Percentiles rank a stretch among this genome's conserved stretches.
Conservation (phyloP, 2,329 filamentous ascomycete genomes). For the Neofusicoccum laricinum region DNA sequence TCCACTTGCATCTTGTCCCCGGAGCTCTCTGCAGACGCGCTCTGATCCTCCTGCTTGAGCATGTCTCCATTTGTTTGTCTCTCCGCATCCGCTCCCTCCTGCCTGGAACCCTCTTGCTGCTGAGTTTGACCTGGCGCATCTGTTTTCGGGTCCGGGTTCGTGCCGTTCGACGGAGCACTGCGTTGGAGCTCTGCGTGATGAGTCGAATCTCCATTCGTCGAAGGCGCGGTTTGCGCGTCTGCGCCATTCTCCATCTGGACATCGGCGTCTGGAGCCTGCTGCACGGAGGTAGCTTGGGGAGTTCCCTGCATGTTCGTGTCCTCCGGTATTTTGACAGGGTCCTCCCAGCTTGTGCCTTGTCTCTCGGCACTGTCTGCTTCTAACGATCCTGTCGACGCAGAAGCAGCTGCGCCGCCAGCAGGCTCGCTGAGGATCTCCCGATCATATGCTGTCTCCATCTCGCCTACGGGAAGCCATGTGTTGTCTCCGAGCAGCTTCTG, state of each 20-base stretch:
- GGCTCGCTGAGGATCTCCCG: conserved; percentile 40
- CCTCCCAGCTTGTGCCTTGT: conserved; percentile 8
- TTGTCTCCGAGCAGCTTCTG: conserved; percentile 73
- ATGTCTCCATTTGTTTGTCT: neutral
- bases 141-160: neutral
- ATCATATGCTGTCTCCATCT: conserved; percentile 52
- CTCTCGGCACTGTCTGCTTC: neutral
- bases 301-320: neutral
- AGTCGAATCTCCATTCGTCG: neutral
- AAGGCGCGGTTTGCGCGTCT: neutral
- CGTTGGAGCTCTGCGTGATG: neutral
- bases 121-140: neutral
- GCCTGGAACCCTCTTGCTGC: neutral
- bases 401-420: neutral
- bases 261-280: neutral
- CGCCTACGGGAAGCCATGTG: conserved; percentile 58
- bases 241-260: conserved; percentile 8
- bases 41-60: neutral
- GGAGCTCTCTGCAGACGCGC: neutral
- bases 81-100: neutral
- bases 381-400: neutral
- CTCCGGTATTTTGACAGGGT: neutral
- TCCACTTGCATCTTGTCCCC: conserved; percentile 14
- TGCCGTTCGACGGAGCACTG: neutral
- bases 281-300: neutral